These are phyloP conservation scores for Agroathelia rolfsii DNA, from an alignment of 1,284 basidiomycete genomes.

Conservation along the genomic window DNA sequence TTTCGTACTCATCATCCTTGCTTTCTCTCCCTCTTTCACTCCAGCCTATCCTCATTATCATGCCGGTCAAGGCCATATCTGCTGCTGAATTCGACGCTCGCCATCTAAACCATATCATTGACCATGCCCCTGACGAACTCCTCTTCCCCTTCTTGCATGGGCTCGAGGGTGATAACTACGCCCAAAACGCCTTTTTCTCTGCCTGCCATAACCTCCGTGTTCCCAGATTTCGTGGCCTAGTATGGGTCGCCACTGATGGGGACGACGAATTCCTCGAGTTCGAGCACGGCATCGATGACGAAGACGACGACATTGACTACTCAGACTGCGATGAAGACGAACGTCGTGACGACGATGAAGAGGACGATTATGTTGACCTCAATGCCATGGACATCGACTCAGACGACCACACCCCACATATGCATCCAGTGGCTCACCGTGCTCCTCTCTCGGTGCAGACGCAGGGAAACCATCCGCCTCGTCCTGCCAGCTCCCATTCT, in stretches of 20 bases:
- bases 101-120: conserved; percentile 50
- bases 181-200: conserved; percentile 73
- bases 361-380: conserved; percentile 24
- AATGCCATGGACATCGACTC: conserved; percentile 21
- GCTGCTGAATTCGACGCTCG: conserved; percentile 48
- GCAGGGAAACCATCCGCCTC: conserved; percentile 10
- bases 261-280: conserved; percentile 8
- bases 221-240: conserved; percentile 50
- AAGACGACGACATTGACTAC: conserved; percentile 22
- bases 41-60: no score
- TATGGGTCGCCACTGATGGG: conserved; percentile 68
- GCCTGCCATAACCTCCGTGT: conserved; percentile 22
- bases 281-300: conserved; percentile 12
- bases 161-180: conserved; percentile 67
- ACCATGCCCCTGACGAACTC: conserved; percentile 65
- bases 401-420: conserved; percentile 23
- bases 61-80: no score
- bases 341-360: conserved; percentile 22
- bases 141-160: conserved; percentile 81
- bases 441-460: conserved; percentile 10
- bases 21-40: no score
- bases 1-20: no score
- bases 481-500: conserved; percentile 9
- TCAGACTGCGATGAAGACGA: conserved; percentile 28
- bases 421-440: conserved; percentile 44